Evolutionary conservation across 345 rosid species (phyloP), one percentile per base, ranked within the genome.

Genomic region (Nasturtium officinale): DNA sequence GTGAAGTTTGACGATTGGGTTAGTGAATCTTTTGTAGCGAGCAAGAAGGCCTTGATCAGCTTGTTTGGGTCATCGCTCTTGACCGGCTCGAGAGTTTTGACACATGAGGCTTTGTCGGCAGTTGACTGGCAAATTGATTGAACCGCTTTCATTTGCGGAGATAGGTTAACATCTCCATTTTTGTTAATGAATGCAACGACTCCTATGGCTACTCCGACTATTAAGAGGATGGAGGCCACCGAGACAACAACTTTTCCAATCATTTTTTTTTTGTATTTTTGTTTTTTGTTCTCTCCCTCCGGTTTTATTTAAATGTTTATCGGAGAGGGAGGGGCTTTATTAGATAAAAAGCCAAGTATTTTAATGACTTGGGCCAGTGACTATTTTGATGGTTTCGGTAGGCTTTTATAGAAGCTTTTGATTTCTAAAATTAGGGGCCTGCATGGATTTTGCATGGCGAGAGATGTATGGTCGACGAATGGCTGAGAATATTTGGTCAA

Each of bases 21-120:
- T 6, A 83, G 10, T 2, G 85, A 58, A 0, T 82, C 80, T n/a
- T 70, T 45, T 0, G 84, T 61, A 6, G 83, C 87, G 16, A 71
- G n/a, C 21, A 71, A 13, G 55, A 89, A 65, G 0, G 85, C 84
- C 52, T 80, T 78, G 57, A 84, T 43, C 57, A 75, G 79, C 9
- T 86, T 85, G 81, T 85, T 85, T 4, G 89, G 89, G 20, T 86
- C 86, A 0, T 86, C 78, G 56, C 78, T 76, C 17, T 77, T 81
- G 15, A 75, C 84, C 3, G 71, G 51, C 75, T 77, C 63, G 3
- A 91, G 83, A 59, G 82, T 81, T 51, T 80, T 79, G 26, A 81
- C 78, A 77, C 97, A 91, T 5, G 74, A 74, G n/a, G 87, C 85
- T 77, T 83, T 83, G 82, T 81, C 81, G 10, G 77, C 50, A 9